Evolutionary conservation across 768 basidiomycete genomes (phyloP), one percentile per base, ranked within the genome.

Genomic region (Ephemerocybe angulata): DNA sequence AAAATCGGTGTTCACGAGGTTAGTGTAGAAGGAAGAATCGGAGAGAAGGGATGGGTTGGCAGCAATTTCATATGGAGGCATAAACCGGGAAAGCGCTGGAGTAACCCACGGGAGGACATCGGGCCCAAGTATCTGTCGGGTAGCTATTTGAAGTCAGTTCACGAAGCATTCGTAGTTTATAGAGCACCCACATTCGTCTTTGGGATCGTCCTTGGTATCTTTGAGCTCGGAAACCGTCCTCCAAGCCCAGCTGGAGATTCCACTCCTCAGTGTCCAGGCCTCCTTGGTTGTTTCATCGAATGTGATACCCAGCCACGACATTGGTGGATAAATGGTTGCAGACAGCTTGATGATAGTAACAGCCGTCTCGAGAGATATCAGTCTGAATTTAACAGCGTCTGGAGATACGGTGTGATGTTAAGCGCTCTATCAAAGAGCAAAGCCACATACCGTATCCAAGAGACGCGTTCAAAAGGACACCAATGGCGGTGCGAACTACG

Each of bases 211-310:
- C 65, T 82, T 83, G 42, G 84, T 81, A 52, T 88, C 84, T 64
- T 83, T 85, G 43, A 90, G 77, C 62, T 87, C 87, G 5, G 81
- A 77, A n/a, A 90, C 80, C 2, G 82, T 78, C 60, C 85, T 78
- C 88, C 90, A 92, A 38, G 83, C 79, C 90, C 90, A 93, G 42
- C 78, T 81, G 2, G 86, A 83, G 27, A 92, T 72, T 7, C 78
- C 79, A 52, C 74, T 79, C 19, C 90, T 82, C 43, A 87, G 66
- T 24, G 64, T 74, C 90, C 90, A 93, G 43, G 80, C 74, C 58
- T 89, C 86, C 30, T 72, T 69, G 28, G 65, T 60, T 67, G 54
- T 25, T 60, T 68, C 1, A 65, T 59, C 13, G 68, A 52, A 5
- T 59, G 52, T 38, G 4, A 55, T 27, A 24, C 67, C 62, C 22